Percentiles rank a stretch among this genome's conserved stretches.
phyloP scores from a whole-genome alignment of 306 rosid genomes.

The Mimosa pudica region DNA sequence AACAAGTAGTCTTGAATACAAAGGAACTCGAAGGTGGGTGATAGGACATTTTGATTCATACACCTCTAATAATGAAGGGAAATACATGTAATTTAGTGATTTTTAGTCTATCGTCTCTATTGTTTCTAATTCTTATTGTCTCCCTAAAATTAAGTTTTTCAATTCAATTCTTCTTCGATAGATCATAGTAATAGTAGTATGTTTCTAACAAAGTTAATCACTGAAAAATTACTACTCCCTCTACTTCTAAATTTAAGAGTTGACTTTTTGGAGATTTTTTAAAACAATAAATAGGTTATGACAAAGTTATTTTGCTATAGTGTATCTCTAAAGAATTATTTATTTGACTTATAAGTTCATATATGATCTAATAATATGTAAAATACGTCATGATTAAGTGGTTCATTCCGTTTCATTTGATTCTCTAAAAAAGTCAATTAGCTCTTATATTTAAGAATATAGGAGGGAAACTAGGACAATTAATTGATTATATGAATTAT shows the following conservation, averaged over 20 bases:
- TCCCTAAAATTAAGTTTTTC: not conserved
- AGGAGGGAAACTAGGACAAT: not conserved
- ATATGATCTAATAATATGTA: too few relatives aligned
- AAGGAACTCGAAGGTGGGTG: not conserved
- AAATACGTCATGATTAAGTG: too few relatives aligned
- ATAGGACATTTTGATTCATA: not conserved
- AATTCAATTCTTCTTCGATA: not conserved
- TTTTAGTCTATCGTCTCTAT: not conserved
- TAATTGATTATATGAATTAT: not conserved
- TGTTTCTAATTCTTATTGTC: not conserved
- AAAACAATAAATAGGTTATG: too few relatives aligned
- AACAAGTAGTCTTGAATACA: not conserved
- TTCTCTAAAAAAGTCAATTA: too few relatives aligned
- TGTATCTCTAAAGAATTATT: too few relatives aligned
- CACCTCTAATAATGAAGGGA: not conserved
- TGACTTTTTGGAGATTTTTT: too few relatives aligned
- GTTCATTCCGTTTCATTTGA: too few relatives aligned
- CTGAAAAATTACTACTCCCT: not conserved
- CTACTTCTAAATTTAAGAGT: too few relatives aligned
- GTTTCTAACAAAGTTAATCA: not conserved
- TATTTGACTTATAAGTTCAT: too few relatives aligned
- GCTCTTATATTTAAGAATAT: too few relatives aligned
- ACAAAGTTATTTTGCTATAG: too few relatives aligned
- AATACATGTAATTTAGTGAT: not conserved
- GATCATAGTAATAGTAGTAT: not conserved